phyloP scores from a whole-genome alignment of 2,329 filamentous ascomycete genomes.

The Penicillium palitans region DNA sequence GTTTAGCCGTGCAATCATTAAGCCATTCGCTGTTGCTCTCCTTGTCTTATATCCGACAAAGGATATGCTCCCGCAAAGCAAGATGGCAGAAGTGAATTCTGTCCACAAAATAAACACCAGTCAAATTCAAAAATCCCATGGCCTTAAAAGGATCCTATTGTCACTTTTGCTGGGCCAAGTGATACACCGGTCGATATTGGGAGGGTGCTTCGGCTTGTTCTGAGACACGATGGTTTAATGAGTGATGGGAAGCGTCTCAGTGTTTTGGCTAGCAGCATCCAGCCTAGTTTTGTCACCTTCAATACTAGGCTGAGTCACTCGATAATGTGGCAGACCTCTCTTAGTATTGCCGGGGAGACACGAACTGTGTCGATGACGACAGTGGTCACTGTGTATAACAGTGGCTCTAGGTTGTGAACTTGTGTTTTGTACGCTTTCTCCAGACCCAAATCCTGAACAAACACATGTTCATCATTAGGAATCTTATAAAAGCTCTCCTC shows the following conservation, averaged over 20 bases:
- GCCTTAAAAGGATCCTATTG: neutral
- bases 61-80: neutral
- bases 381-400: neutral
- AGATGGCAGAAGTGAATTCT: neutral
- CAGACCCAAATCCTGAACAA: constrained; percentile 12
- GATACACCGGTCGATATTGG: constrained; percentile 18
- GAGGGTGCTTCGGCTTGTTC: constrained; percentile 16
- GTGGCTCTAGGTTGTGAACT: neutral
- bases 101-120: neutral
- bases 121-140: neutral
- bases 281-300: constrained; percentile 23
- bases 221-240: constrained; percentile 14
- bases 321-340: constrained; percentile 13
- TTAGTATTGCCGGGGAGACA: constrained; percentile 19
- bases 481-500: neutral
- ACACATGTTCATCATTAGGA: neutral
- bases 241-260: neutral
- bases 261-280: constrained; percentile 1
- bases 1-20: neutral
- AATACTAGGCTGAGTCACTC: constrained; percentile 17
- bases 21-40: neutral
- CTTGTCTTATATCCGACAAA: neutral
- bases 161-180: constrained; percentile 7
- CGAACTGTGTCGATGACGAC: neutral
- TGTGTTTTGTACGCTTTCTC: neutral